These are phyloP conservation scores for Calocybe gambosa DNA, from an alignment of 1,284 basidiomycete species.

Conservation along the genomic window DNA sequence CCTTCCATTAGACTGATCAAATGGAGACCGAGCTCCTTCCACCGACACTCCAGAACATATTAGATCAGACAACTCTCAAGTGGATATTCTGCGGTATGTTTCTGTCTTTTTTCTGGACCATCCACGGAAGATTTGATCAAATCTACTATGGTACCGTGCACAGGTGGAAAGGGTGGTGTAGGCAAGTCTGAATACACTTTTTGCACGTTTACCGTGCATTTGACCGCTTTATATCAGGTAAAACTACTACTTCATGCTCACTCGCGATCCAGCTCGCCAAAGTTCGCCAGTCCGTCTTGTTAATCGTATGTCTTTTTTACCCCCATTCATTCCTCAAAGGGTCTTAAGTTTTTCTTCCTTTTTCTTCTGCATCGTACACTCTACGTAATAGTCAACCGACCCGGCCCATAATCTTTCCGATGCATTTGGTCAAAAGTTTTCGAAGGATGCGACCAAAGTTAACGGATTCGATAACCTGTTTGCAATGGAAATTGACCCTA, in stretches of 20 bases:
- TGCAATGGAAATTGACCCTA: conserved; percentile 99
- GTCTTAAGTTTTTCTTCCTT: background rate
- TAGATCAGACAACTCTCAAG: conserved; percentile 85
- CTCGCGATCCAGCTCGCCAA: conserved; percentile 91
- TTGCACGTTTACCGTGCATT: background rate
- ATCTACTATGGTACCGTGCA: conserved; percentile 24
- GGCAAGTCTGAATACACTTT: conserved; percentile 46
- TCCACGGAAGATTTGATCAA: conserved; percentile 5
- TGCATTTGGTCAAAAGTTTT: conserved; percentile 99
- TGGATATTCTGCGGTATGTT: conserved; percentile 93
- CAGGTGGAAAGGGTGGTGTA: conserved; percentile 93
- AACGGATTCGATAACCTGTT: conserved; percentile 96
- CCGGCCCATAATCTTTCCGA: conserved; percentile 99
- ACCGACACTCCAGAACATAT: conserved; percentile 83
- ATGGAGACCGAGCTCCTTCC: conserved; percentile 54
- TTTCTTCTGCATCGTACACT: background rate
- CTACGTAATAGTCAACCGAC: conserved; percentile 78
- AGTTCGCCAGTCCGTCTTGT: conserved; percentile 83
- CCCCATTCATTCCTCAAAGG: background rate
- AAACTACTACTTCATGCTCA: conserved; percentile 94
- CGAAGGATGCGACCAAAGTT: conserved; percentile 98
- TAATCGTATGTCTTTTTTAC: conserved; percentile 65
- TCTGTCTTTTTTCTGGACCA: conserved; percentile 1
- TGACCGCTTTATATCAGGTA: conserved; percentile 39
- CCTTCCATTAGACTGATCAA: conserved; percentile 20